Evolutionary conservation across 1,284 basidiomycete genomes (phyloP), one percentile per base, ranked within the genome.

Genomic region (Austroboletus niveus): DNA sequence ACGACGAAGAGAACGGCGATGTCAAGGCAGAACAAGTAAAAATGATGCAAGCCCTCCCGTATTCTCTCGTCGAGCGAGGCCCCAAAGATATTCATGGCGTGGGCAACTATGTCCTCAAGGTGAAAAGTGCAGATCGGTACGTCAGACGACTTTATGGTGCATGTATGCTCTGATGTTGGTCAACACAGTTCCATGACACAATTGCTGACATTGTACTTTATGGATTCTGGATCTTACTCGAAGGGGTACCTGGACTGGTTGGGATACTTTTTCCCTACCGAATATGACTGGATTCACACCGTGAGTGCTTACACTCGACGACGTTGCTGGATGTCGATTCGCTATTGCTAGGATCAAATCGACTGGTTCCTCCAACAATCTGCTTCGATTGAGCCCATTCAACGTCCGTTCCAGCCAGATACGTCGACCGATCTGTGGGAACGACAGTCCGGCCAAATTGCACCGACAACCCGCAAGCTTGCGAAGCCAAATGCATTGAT

Each of bases 401-500:
- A 88, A 60, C 81, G 92, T 2, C 92, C 92, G 0, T 94, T 92
- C 71, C 75, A 67, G 1, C 92, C 92, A 1, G 89, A 92, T 61
- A 81, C 80, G 3, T 76, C 73, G 0, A 80, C 81, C 45, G 91
- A 76, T 47, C 68, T 84, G 46, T 89, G 87, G 88, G 66, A 63
- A 42, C 75, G 79, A 42, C 80, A 76, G 50, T 64, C 63, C 9
- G 76, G 76, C 40, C 85, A 88, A 63, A 60, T 86, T 35, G 73
- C 79, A 2, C 81, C 85, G 1, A 69, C 70, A 27, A 74, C 68
- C 0, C 75, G 71, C 42, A 81, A 78, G 48, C 75, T 94, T 1
- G 90, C 89, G 5, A 95, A 94, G 69, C 93, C 93, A 2, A 95
- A 95, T 62, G 94, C 92, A 0, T 70, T 95, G 60, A 90, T 93